These are phyloP conservation scores for Cronartium ribicola DNA, from an alignment of 1,284 basidiomycete genomes.

Conservation along the genomic window DNA sequence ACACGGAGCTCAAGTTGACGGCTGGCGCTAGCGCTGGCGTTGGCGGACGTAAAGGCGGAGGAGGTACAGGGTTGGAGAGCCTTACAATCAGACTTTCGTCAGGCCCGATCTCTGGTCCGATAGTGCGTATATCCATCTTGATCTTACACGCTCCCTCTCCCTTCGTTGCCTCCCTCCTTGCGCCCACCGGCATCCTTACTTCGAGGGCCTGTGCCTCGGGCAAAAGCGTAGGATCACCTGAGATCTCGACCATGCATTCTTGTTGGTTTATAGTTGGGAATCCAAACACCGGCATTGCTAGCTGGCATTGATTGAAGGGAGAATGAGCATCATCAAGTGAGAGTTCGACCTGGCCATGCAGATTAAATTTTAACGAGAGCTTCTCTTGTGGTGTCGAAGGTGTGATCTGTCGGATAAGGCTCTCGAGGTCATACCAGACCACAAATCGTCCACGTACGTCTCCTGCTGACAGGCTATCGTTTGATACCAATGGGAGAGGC, in stretches of 20 bases:
- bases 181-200: conserved; percentile 18
- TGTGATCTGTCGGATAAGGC: conserved; percentile 16
- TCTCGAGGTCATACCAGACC: conserved; percentile 16
- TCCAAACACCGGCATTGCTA: conserved; percentile 21
- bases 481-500: neutral
- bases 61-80: neutral
- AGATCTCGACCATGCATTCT: conserved; percentile 10
- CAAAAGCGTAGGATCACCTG: conserved; percentile 5
- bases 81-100: conserved; percentile 9
- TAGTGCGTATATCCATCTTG: neutral
- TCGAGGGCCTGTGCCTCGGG: conserved; percentile 9
- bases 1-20: neutral
- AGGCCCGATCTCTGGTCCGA: neutral
- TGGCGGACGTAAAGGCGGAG: neutral
- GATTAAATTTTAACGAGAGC: conserved; percentile 11
- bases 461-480: neutral
- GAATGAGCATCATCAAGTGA: neutral
- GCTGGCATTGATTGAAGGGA: neutral
- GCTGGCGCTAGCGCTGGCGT: neutral
- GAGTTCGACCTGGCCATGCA: conserved; percentile 29
- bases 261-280: conserved; percentile 33
- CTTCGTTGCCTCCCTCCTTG: neutral
- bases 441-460: conserved; percentile 21
- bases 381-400: neutral
- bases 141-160: neutral